Conservation (phyloP, 345 rosid species). For the Brassica napus region Da-Ae NC_063448.1:40295501-40296000, state of each 20-base stretch:
- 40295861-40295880: constrained; percentile 46
- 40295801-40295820: constrained; percentile 51
- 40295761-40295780: constrained; percentile 47
- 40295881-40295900: constrained; percentile 41
- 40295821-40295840: constrained; percentile 48
- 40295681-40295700: constrained; percentile 61
- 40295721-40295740: constrained; percentile 70
- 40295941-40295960: constrained; percentile 13
- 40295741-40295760: constrained; percentile 54
- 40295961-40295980: constrained; percentile 16
- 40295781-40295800: constrained; percentile 54
- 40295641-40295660: not conserved
- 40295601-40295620: constrained; percentile 6
- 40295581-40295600: not conserved
- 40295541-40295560: constrained; percentile 7
- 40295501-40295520: constrained; percentile 9
- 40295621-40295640: not conserved
- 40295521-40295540: constrained; percentile 4
- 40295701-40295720: constrained; percentile 83
- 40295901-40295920: constrained; percentile 57
- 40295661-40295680: constrained; percentile 21
- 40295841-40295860: constrained; percentile 51
- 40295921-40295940: constrained; percentile 33
- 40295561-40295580: constrained; percentile 1
- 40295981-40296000: constrained; percentile 14